phyloP scores from a whole-genome alignment of 2,329 filamentous ascomycete species.

The Aspergillus quadricinctus region DNA sequence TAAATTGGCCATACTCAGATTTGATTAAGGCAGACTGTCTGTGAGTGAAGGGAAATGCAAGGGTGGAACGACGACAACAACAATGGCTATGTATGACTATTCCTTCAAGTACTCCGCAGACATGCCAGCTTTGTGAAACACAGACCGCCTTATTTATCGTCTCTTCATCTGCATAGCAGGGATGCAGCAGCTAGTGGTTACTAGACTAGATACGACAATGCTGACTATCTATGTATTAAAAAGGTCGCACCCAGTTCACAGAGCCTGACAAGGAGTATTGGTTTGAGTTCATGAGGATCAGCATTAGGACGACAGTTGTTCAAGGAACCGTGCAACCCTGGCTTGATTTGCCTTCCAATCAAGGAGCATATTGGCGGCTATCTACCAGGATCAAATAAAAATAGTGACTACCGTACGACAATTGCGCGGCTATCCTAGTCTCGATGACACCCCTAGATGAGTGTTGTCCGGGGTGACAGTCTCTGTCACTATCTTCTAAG shows the following conservation, averaged over 20 bases:
- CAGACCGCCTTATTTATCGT: background rate
- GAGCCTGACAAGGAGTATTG: conserved; percentile 4
- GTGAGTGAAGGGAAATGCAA: background rate
- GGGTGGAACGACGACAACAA: background rate
- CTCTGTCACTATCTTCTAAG: background rate
- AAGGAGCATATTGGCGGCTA: background rate
- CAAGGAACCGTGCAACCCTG: conserved; percentile 8
- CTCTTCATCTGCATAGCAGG: background rate
- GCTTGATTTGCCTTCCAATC: background rate
- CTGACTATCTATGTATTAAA: background rate
- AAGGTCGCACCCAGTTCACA: background rate
- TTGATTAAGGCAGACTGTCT: background rate
- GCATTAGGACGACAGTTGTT: conserved; percentile 4
- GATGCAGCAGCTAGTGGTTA: background rate
- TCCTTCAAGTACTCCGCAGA: background rate
- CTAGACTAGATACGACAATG: background rate
- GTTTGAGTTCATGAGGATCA: conserved; percentile 4
- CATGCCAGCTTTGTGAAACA: background rate
- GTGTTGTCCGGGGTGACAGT: background rate
- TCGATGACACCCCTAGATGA: background rate
- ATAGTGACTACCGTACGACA: background rate
- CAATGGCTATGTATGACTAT: background rate
- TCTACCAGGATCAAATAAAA: background rate
- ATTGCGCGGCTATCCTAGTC: background rate
- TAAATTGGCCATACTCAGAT: background rate